Percentiles rank a stretch among this genome's conserved stretches.
Conservation (phyloP, 2,329 filamentous ascomycete genomes). For the Sclerotinia subarctica region DNA sequence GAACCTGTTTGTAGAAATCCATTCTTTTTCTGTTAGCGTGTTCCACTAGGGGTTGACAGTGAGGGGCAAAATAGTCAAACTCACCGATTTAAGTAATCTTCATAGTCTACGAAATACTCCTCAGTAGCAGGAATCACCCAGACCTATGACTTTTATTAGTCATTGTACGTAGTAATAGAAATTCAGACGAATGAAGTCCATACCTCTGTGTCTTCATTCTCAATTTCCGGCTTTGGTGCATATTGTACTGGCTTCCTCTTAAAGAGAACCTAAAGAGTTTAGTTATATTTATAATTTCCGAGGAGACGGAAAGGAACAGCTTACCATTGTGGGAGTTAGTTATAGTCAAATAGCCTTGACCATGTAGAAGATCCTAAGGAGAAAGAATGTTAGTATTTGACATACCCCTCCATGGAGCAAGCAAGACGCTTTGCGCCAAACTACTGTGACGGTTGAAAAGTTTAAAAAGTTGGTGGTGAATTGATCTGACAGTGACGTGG, state of each 20-base stretch:
- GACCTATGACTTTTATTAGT: conserved; percentile 56
- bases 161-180: neutral
- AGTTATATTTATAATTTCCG: conserved; percentile 17
- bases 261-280: conserved; percentile 70
- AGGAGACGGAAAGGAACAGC: conserved; percentile 1
- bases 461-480: conserved; percentile 20
- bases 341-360: conserved; percentile 23
- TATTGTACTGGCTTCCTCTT: conserved; percentile 94
- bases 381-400: conserved; percentile 29
- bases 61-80: conserved; percentile 36
- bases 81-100: conserved; percentile 80
- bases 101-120: conserved; percentile 86
- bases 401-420: conserved; percentile 25
- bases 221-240: conserved; percentile 65
- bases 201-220: conserved; percentile 84
- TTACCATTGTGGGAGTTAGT: conserved; percentile 34
- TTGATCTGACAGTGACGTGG: conserved; percentile 21
- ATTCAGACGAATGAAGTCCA: conserved; percentile 35
- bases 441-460: conserved; percentile 17
- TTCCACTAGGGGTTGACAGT: neutral
- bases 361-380: conserved; percentile 28
- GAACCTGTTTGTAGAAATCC: conserved; percentile 90
- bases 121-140: conserved; percentile 89
- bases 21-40: conserved; percentile 51
- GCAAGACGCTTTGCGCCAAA: conserved; percentile 19